These are phyloP conservation scores for Dryadomyces sulphureus DNA, from an alignment of 2,329 filamentous ascomycete species.

Conservation along the genomic window DNA sequence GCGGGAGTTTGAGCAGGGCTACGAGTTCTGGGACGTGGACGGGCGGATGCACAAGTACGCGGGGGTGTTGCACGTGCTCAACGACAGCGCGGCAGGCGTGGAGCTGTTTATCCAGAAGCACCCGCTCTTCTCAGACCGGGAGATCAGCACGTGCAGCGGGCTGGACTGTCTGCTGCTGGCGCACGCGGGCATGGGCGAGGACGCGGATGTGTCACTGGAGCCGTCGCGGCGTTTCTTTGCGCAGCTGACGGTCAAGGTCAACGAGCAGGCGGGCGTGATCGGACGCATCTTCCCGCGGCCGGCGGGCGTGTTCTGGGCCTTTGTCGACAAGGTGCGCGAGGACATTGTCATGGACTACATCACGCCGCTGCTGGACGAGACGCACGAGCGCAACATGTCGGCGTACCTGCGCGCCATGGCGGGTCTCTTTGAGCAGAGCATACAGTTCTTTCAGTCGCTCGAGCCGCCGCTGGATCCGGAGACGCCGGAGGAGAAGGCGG, in stretches of 20 bases:
- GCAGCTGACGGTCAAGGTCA: conserved; percentile 56
- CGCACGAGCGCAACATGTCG: conserved; percentile 59
- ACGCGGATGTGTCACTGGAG: conserved; percentile 54
- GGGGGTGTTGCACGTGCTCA: conserved; percentile 66
- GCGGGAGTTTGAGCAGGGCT: conserved; percentile 84
- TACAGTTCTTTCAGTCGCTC: conserved; percentile 61
- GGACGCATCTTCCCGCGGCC: conserved; percentile 66
- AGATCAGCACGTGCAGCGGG: conserved; percentile 51
- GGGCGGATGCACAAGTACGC: conserved; percentile 83
- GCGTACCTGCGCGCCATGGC: conserved; percentile 77
- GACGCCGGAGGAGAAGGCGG: background rate
- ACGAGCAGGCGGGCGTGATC: conserved; percentile 68
- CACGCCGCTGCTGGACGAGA: conserved; percentile 72
- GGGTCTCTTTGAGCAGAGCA: conserved; percentile 72
- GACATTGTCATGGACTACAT: conserved; percentile 79
- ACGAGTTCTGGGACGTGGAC: conserved; percentile 76
- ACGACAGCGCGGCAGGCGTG: conserved; percentile 63
- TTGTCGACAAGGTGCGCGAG: conserved; percentile 71
- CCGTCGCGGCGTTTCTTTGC: conserved; percentile 75
- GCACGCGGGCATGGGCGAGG: conserved; percentile 20
- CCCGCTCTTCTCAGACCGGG: conserved; percentile 61
- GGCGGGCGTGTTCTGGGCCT: conserved; percentile 56
- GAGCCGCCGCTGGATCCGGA: conserved; percentile 44
- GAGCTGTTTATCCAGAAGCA: conserved; percentile 86
- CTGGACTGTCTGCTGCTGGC: conserved; percentile 60